These are phyloP conservation scores for Hanseniaspora lindneri DNA, from an alignment of 805 yeast species.

Conservation along the genomic window DNA sequence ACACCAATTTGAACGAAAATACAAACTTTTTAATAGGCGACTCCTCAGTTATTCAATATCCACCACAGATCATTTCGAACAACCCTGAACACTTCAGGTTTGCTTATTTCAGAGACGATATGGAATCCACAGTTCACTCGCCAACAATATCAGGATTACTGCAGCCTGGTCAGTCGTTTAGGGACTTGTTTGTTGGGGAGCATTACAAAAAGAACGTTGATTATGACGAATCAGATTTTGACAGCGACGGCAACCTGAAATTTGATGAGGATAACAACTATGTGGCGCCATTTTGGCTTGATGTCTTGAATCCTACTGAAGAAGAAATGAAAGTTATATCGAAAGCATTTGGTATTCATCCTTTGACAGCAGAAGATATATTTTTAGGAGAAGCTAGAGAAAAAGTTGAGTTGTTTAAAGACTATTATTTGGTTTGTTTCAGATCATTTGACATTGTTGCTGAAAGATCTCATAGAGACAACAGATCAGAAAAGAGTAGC, in stretches of 20 bases:
- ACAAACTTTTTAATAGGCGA: constrained; percentile 18
- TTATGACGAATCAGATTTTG: constrained; percentile 17
- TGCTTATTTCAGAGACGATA: constrained; percentile 83
- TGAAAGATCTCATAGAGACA: constrained; percentile 34
- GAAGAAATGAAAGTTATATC: constrained; percentile 90
- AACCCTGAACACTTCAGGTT: constrained; percentile 56
- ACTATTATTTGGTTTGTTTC: constrained; percentile 86
- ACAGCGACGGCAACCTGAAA: constrained; percentile 11
- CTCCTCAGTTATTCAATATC: constrained; percentile 31
- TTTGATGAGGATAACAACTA: constrained; percentile 23
- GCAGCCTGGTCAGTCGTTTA: constrained; percentile 49
- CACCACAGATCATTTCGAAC: constrained; percentile 36
- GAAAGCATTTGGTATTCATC: constrained; percentile 89
- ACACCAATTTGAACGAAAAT: constrained; percentile 13
- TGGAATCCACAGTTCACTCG: constrained; percentile 81
- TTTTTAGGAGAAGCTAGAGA: constrained; percentile 88
- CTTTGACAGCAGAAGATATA: constrained; percentile 91
- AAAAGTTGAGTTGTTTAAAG: constrained; percentile 83
- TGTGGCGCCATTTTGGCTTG: constrained; percentile 80
- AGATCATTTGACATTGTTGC: constrained; percentile 70
- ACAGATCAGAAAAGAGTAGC: constrained; percentile 7
- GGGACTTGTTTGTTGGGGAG: constrained; percentile 46
- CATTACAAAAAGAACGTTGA: constrained; percentile 17
- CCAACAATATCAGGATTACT: constrained; percentile 75
- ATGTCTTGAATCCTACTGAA: constrained; percentile 83